Evolutionary conservation across 768 basidiomycete species (phyloP), one percentile per base, ranked within the genome.

Genomic region (Leccinellum luteum): DNA sequence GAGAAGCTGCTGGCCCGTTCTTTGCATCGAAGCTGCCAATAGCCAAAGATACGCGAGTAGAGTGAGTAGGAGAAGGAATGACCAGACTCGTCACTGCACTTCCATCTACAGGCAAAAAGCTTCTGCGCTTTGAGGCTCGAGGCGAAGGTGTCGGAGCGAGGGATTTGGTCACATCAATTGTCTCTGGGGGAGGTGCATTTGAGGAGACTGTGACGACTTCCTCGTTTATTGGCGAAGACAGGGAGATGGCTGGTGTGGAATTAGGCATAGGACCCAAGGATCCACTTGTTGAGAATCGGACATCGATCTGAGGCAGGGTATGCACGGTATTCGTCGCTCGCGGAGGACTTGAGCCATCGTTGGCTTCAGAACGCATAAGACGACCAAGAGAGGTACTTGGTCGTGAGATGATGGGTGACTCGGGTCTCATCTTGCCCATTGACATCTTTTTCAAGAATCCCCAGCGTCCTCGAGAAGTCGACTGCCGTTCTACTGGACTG

Each of bases 391-490:
- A 72, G 64, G 73, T 74, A 41, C 72, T 75, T 10, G 75, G 70
- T 28, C 80, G 74, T 6, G 79, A 65, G 47, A 58, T 28, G 3
- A 59, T 66, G 28, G 85, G 79, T 15, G 80, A 73, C 48, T 92
- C 90, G n/a, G 75, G 62, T 65, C 85, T 85, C 77, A 96, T 88
- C 72, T 90, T 92, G 14, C 93, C 89, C 92, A 95, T 96, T 6
- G 94, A 96, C 94, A 98, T 97, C 76, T 98, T 98, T 77, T 94
- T 93, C 58, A 98, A 77, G 76, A 98, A 96, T 4, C 94, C 94
- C 94, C 95, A 96, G 55, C 91, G 86, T 53, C 86, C 85, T 71
- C 73, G 70, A 38, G 69, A 55, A 30, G 54, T 21, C 23, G 51
- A 45, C 53, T 63, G 72, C 2, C 65, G 64, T 23, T 75, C 73